Base-by-base conservation (phyloP, 768 basidiomycete species). In the Tylopilus vinaceipallidus region DNA sequence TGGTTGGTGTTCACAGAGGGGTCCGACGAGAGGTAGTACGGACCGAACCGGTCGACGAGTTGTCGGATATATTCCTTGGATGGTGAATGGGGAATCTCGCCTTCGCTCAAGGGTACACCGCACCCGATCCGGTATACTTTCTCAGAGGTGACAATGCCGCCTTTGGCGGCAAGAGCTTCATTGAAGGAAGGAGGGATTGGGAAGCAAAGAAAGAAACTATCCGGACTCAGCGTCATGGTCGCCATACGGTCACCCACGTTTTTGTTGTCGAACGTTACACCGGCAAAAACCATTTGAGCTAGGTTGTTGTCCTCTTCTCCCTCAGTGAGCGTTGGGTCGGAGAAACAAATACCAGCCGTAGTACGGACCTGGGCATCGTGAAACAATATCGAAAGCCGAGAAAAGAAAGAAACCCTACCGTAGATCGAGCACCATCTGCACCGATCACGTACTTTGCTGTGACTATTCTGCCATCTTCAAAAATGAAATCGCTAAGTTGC, bases 221-320 rank as follows among this genome's bases (percentile, higher is more conserved):
- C 61, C 14, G 54, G 35, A 13, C 9, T 29, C 27, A 29, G 11
- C 27, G 27, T 29, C 9, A 11, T 11, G 27, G 8, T 29, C 27
- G 27, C 63, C 27, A 11, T 11, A 11, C 11, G 8, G 11, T 29
- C 27, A 7, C 69, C 0, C n/a, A n/a, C n/a, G n/a, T n/a, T n/a
- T n/a, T n/a, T n/a, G n/a, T n/a, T n/a, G n/a, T n/a, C n/a, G n/a
- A n/a, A n/a, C n/a, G 61, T 64, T 40, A 79, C 67, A 53, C 79
- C 79, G 6, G 75, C 78, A 47, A 78, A 59, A 27, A 73, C 65
- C 61, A 78, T 67, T 44, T 75, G 73, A 4, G 62, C 42, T 19
- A 74, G 53, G 13, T 50, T 58, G 30, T 62, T 67, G 22, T 60
- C 49, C 4, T 58, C 48, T 9, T 64, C 60, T 19, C 59, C 44